These are phyloP conservation scores for Knoxdaviesia capensis DNA, from an alignment of 2,329 filamentous ascomycete species.

Conservation along the genomic window DNA sequence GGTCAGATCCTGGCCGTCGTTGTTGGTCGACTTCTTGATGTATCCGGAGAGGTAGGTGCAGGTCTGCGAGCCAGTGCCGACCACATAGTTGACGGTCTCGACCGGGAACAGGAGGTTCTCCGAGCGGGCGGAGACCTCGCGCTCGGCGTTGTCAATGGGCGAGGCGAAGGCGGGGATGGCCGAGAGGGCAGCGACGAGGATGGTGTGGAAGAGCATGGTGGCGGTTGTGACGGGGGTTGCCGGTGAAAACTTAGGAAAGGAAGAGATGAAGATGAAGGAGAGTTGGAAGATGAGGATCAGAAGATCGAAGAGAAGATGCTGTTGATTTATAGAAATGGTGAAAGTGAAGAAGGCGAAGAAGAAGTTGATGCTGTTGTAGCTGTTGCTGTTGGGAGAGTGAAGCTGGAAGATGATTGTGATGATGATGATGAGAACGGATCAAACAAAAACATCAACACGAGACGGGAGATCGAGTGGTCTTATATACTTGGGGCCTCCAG, in stretches of 20 bases:
- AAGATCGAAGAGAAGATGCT: not conserved
- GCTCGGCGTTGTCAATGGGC: conserved; percentile 5
- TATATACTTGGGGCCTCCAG: too few species aligned
- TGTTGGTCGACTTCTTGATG: conserved; percentile 8
- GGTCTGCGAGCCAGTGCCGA: conserved; percentile 6
- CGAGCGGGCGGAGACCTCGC: not conserved
- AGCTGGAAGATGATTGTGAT: too few species aligned
- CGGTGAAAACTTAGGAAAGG: too few species aligned
- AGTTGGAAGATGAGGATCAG: not conserved
- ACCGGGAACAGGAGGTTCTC: not conserved
- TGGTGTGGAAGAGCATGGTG: conserved; percentile 9
- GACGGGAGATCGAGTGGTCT: too few species aligned
- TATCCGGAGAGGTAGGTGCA: conserved; percentile 1
- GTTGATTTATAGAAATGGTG: not conserved
- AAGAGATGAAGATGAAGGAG: too few species aligned
- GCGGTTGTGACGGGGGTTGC: not conserved
- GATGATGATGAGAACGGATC: too few species aligned
- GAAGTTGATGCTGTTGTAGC: too few species aligned
- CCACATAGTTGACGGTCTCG: conserved; percentile 6
- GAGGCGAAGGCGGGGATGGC: conserved; percentile 7
- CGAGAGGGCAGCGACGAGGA: conserved; percentile 7
- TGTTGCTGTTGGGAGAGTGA: too few species aligned
- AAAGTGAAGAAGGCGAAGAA: not conserved
- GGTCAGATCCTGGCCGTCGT: conserved; percentile 10
- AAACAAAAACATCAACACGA: too few species aligned